Evolutionary conservation across 2,329 filamentous ascomycete genomes (phyloP).

Genomic region (Aspergillus neotritici): DNA sequence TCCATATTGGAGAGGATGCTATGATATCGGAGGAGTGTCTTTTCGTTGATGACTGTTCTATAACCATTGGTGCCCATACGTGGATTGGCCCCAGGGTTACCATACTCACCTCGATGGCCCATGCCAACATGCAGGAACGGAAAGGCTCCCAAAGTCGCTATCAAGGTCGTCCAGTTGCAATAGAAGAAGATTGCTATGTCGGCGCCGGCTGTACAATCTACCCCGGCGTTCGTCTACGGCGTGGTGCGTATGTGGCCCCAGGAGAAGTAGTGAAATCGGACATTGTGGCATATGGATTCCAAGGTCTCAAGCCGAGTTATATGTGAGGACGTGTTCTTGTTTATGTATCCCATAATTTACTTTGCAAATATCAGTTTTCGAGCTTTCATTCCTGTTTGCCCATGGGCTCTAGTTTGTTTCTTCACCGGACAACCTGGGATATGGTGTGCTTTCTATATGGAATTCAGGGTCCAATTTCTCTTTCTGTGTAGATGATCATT

Average conservation of each 20-base stretch:
- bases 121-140: slow-evolving; percentile 66
- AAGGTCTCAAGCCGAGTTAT: slow-evolving; percentile 38
- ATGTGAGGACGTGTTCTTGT: slow-evolving; percentile 23
- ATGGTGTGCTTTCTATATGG: no score
- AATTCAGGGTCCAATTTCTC: no score
- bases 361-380: no score
- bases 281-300: slow-evolving; percentile 39
- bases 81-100: slow-evolving; percentile 77
- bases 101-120: slow-evolving; percentile 70
- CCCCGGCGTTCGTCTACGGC: slow-evolving; percentile 39
- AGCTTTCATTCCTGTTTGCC: no score
- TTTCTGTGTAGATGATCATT: no score
- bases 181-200: slow-evolving; percentile 67
- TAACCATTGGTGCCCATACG: slow-evolving; percentile 68
- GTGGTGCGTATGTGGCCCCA: slow-evolving; percentile 41
- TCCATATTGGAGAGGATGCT: slow-evolving; percentile 78
- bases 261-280: slow-evolving; percentile 42
- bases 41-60: slow-evolving; percentile 77
- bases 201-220: slow-evolving; percentile 57
- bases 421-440: no score
- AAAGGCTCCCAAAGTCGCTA: slow-evolving; percentile 69
- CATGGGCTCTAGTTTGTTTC: no score
- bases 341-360: neutral
- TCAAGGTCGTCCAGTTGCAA: slow-evolving; percentile 64
- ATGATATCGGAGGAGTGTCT: slow-evolving; percentile 77